phyloP scores from a whole-genome alignment of 1,139 yeast species.

The Wickerhamiella infanticola region DNA sequence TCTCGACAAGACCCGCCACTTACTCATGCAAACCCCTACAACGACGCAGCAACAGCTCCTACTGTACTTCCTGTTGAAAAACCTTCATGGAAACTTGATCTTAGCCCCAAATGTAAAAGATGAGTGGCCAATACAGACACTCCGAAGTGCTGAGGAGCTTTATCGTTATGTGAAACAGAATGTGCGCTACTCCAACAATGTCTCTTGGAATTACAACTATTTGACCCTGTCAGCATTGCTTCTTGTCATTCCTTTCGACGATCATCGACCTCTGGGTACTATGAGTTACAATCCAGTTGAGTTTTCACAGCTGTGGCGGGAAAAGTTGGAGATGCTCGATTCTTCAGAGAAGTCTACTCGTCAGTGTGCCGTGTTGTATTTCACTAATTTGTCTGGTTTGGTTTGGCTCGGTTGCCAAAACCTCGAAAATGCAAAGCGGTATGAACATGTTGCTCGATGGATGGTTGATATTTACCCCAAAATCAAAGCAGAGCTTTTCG shows the following conservation, averaged over 20 bases:
- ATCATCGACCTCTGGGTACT: background rate
- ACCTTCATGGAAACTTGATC: background rate
- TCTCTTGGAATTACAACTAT: background rate
- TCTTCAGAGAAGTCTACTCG: background rate
- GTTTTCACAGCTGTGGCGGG: background rate
- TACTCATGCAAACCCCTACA: background rate
- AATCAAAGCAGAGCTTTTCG: background rate
- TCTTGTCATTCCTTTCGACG: background rate
- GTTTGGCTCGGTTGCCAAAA: background rate
- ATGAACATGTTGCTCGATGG: background rate
- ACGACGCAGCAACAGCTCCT: background rate
- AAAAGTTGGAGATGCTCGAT: background rate
- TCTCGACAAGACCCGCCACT: background rate
- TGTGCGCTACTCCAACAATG: background rate
- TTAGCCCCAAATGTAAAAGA: background rate
- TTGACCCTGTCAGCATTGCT: background rate
- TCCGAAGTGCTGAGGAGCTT: background rate
- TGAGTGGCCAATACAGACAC: background rate
- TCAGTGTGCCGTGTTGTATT: background rate
- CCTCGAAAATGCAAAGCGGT: background rate
- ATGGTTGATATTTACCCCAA: background rate
- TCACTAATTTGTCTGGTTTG: background rate
- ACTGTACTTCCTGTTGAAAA: background rate
- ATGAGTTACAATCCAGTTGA: background rate
- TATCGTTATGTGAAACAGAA: background rate